Base-by-base conservation (phyloP, 768 basidiomycete species). In the Rickenella mellea region DNA sequence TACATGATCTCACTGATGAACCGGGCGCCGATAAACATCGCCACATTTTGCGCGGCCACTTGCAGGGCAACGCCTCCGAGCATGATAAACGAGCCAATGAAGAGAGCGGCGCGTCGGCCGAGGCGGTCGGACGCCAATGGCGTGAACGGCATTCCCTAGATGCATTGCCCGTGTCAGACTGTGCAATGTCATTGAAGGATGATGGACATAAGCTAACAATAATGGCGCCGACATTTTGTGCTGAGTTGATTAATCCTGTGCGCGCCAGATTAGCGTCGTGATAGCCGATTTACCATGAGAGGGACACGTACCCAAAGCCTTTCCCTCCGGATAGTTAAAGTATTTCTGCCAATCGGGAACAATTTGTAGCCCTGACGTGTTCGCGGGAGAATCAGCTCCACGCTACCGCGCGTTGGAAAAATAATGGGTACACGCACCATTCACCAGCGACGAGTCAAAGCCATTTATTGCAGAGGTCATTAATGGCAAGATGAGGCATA, bases 381-480 rank as follows among this genome's bases (percentile, higher is more conserved):
- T 31, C 44, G 48, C 20, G 38, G 12, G 27, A 26, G 21, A 20
- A 35, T 21, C 21, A 12, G 41, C 10, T 27, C 31, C n/a, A 6
- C 8, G 27, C 25, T 15, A 9, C n/a, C 24, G 35, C n/a, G n/a
- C 11, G 17, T 17, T 3, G 22, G 5, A 36, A 24, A 29, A 22
- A 17, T 8, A 4, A 33, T 19, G n/a, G 28, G 29, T 20, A 38
- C 29, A 30, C 53, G n/a, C 27, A 64, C 67, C 68, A 50, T 81
- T 82, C 12, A 80, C 66, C 33, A 80, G 59, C n/a, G 79, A 81
- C 3, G 77, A 76, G 54, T 83, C 78, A 39, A 80, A 69, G 20
- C 83, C 82, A 58, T 82, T 83, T 38, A 73, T 71, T 11, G 71
- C 63, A 14, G 79, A 73, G 12, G 81, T 80, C 43, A 83, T 58